These are phyloP conservation scores for sorghum (Sorghum bicolor) DNA, from an alignment of 176 grass and related monocot genomes.

Conservation along the genomic window Sorghum_bicolor_NCBIv3 NC_012872.2:15904001-15904500, in stretches of 20 bases:
- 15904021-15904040: neutral
- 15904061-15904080: neutral
- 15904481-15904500: neutral
- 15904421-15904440: slow-evolving; percentile 1
- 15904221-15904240: neutral
- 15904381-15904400: slow-evolving; percentile 5
- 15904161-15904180: neutral
- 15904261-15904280: neutral
- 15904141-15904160: neutral
- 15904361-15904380: neutral
- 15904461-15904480: neutral
- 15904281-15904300: neutral
- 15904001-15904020: slow-evolving; percentile 54
- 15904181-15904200: neutral
- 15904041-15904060: neutral
- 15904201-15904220: neutral
- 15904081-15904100: neutral
- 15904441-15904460: neutral
- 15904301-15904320: neutral
- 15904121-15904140: neutral
- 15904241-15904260: neutral
- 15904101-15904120: neutral
- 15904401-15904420: neutral
- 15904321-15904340: neutral
- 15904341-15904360: neutral